Conservation (phyloP, 106 monocot species). For the Alisma plantagoaquatica region DNA sequence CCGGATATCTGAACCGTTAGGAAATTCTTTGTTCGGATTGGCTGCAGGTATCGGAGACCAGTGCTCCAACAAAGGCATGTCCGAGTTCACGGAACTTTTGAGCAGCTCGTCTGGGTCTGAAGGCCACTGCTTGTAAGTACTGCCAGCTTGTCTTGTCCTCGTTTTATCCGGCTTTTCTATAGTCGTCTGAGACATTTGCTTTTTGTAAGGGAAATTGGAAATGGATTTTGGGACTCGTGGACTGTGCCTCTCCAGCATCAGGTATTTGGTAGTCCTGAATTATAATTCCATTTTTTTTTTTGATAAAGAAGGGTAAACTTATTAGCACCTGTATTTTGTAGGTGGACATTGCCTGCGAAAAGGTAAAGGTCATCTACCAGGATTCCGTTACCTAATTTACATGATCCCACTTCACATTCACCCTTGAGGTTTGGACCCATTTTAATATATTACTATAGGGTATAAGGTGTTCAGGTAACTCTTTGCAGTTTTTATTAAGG, state of each 20-base stretch:
- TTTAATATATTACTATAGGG: too few species aligned
- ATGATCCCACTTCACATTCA: too few species aligned
- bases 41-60: slow-evolving; percentile 39
- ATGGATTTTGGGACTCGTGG: slow-evolving; percentile 79
- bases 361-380: slow-evolving; percentile 27
- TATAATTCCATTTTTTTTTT: too few species aligned
- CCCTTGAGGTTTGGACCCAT: too few species aligned
- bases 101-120: slow-evolving; percentile 27
- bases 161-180: background rate
- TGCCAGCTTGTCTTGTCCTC: background rate
- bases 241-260: slow-evolving; percentile 57
- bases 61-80: slow-evolving; percentile 37
- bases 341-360: slow-evolving; percentile 52
- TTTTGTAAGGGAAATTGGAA: slow-evolving; percentile 93
- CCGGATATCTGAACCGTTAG: background rate
- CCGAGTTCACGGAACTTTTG: slow-evolving; percentile 39
- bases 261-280: too few species aligned
- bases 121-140: slow-evolving; percentile 42
- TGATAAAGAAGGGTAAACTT: too few species aligned
- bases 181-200: too few species aligned
- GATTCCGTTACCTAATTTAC: background rate
- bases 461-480: too few species aligned
- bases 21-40: background rate
- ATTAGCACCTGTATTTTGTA: slow-evolving; percentile 29
- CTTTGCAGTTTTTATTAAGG: too few species aligned